Evolutionary conservation across 495 filamentous ascomycete genomes (phyloP).

Genomic region (Xylaria cubensis): DNA sequence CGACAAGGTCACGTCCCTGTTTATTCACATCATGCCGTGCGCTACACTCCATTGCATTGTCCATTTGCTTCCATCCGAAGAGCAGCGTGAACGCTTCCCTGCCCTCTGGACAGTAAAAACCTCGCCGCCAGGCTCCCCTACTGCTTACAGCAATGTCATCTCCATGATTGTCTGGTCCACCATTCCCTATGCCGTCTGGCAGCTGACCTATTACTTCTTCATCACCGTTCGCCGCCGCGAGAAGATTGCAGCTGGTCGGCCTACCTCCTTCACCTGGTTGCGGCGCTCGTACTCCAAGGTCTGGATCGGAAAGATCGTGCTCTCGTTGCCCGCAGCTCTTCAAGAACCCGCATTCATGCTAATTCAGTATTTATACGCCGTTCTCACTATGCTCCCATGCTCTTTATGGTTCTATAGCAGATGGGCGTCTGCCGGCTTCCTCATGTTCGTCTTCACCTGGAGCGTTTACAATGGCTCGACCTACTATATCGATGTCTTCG

Average conservation of each 20-base stretch:
- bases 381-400: constrained; percentile 91
- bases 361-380: constrained; percentile 90
- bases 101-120: constrained; percentile 83
- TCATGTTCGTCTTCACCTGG: constrained; percentile 83
- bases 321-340: constrained; percentile 72
- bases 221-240: constrained; percentile 91
- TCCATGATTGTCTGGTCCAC: constrained; percentile 95
- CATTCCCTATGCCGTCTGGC: constrained; percentile 90
- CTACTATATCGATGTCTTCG: constrained; percentile 97
- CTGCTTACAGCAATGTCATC: constrained; percentile 76
- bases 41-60: constrained; percentile 90
- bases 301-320: constrained; percentile 85
- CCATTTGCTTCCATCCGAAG: constrained; percentile 72
- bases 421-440: constrained; percentile 77
- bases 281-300: constrained; percentile 85
- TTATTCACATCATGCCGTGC: constrained; percentile 99
- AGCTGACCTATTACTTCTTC: constrained; percentile 86
- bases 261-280: constrained; percentile 97
- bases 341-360: constrained; percentile 95
- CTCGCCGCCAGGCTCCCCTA: constrained; percentile 69
- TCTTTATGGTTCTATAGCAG: constrained; percentile 94
- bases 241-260: constrained; percentile 94
- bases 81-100: constrained; percentile 77
- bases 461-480: constrained; percentile 94
- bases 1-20: constrained; percentile 94